Evolutionary conservation across 306 rosid species (phyloP), one percentile per base, ranked within the genome.

Genomic region (Aeschynomene evenia): DNA sequence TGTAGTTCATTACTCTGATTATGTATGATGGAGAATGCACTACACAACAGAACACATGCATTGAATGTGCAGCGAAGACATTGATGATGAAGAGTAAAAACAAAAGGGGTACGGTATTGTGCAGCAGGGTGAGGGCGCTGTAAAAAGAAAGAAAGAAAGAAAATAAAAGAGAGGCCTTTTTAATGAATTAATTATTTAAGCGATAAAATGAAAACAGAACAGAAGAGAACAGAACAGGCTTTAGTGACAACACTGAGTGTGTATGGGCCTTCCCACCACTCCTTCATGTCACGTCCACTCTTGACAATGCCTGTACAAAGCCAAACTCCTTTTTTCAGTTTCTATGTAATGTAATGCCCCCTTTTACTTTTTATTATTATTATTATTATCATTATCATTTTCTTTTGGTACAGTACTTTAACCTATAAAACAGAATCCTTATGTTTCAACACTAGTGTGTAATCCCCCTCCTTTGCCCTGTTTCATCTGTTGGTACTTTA

Each of bases 221-320:
- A n/a, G n/a, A n/a, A n/a, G n/a, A n/a, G n/a, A n/a, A n/a, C n/a
- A n/a, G n/a, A 77, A 61, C 77, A 63, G 81, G 58, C 80, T 76
- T 76, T 82, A 49, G 75, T 37, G 73, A 68, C 49, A 36, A 70
- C 34, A 70, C 77, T 85, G 86, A 82, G 85, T 63, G 73, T 24
- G 58, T 63, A 79, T 78, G 77, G 86, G 79, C 77, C 81, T 79
- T 66, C 76, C 83, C 79, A n/a, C n/a, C 80, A 80, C 85, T 78
- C 80, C 13, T 14, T 70, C 79, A 73, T 82, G 95, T 85, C 86
- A 71, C 54, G 93, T 80, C 88, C 70, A 16, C 82, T 75, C 71
- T 78, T 78, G 89, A 78, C 76, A 84, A 63, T 26, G 75, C 70
- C 82, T 78, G 56, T 63, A 59, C 87, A 65, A 79, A 58, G 40